Evolutionary conservation across 2,329 filamentous ascomycete genomes (phyloP), one percentile per base, ranked within the genome.

Genomic region (Phialophora macrospora): DNA sequence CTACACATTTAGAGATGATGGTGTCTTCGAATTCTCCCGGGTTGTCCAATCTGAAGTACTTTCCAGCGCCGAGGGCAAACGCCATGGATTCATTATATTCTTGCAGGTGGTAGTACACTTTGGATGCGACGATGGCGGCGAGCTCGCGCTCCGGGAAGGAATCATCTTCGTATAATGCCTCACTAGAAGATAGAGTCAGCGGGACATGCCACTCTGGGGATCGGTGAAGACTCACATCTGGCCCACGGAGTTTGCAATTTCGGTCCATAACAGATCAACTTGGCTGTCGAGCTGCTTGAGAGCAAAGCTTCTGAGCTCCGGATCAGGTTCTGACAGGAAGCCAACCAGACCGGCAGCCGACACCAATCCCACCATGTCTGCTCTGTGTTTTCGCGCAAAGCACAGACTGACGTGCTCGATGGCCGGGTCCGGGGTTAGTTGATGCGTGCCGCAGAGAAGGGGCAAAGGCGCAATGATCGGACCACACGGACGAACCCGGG

Each of bases 61-160:
- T 92, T 67, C 95, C 95, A 26, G 95, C 93, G 65, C 93, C 93
- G 54, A 99, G 87, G 70, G 95, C 95, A 79, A 99, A 98, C 60
- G 92, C 91, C 94, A 99, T 98, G 80, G 94, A 97, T 82, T 99
- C 95, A 77, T 97, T 95, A 83, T 99, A 99, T 78, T 95, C 95
- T 80, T 97, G 93, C 60, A 99, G 88, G 77, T 99, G 95, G 77
- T 98, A 99, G 83, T 98, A 99, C 72, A 98, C 93, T 85, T 99
- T 99, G 73, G 95, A 91, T 51, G 96, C 90, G 62, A 99, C 93
- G 57, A 99, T 85, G 61, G 95, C 95, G 62, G 95, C 95, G 63
- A 99, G 89, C 78, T 95, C 91, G 75, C 94, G 92, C 79, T 99
- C 91, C 56, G 93, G 91, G 75, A 99, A 99, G 67, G 87, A 86